These are phyloP conservation scores for Scalesia atractyloides DNA, from an alignment of 129 eudicot species.

Conservation along the genomic window DNA sequence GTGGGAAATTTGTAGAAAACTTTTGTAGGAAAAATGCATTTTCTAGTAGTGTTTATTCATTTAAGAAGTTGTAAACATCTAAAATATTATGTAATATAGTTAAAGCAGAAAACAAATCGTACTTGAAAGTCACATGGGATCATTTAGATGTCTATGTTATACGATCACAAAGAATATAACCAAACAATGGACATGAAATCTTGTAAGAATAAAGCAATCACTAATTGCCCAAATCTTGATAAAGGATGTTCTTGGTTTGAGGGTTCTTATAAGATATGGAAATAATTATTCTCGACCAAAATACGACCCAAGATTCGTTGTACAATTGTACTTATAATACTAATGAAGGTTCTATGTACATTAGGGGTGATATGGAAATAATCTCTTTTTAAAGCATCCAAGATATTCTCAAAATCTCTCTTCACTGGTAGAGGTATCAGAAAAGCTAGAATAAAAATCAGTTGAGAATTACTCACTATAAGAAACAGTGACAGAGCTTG, in stretches of 20 bases:
- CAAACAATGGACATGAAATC: background rate
- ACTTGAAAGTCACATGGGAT: slow-evolving; percentile 4
- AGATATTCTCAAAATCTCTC: too few relatives aligned
- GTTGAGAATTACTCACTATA: too few relatives aligned
- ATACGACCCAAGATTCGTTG: background rate
- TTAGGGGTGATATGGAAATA: background rate
- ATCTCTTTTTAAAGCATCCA: background rate
- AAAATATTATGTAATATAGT: background rate
- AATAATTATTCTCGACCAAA: background rate
- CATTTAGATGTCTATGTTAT: background rate
- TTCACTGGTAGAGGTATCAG: too few relatives aligned
- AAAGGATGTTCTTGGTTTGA: slow-evolving; percentile 10
- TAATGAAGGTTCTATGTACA: slow-evolving; percentile 8
- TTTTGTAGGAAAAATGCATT: too few relatives aligned
- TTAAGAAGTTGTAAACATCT: too few relatives aligned
- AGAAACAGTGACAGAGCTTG: too few relatives aligned
- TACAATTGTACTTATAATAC: slow-evolving; percentile 3
- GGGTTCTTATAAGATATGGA: slow-evolving; percentile 8
- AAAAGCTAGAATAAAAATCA: too few relatives aligned
- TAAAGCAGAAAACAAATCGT: background rate
- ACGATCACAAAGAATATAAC: background rate
- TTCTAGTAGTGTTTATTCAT: too few relatives aligned
- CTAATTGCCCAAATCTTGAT: slow-evolving; percentile 16
- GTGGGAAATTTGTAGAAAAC: too few relatives aligned
- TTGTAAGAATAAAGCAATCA: slow-evolving; percentile 2